Evolutionary conservation across 2,329 filamentous ascomycete genomes (phyloP).

Genomic region (Plectosphaerella cucumerina): DNA sequence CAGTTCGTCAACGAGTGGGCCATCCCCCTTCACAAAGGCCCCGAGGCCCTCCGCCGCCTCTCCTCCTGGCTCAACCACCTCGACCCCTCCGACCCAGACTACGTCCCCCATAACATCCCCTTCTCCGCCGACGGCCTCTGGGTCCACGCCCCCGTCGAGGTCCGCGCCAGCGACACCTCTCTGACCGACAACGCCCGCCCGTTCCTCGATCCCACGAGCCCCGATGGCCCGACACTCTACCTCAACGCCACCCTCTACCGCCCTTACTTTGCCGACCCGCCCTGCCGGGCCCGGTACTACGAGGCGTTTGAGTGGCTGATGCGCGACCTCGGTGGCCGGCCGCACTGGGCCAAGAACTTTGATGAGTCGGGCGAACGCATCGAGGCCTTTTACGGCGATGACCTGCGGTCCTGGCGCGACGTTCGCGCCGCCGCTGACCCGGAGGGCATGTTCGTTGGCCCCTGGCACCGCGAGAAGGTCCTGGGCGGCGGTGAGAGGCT

Average conservation of each 20-base stretch:
- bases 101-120: constrained; percentile 66
- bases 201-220: constrained; percentile 65
- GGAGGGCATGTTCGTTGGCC: constrained; percentile 82
- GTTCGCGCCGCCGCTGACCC: constrained; percentile 70
- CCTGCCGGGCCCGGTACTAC: constrained; percentile 74
- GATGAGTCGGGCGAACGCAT: constrained; percentile 57
- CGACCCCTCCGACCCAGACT: constrained; percentile 57
- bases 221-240: constrained; percentile 72
- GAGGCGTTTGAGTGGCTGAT: constrained; percentile 88
- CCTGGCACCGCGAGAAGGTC: constrained; percentile 78
- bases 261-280: constrained; percentile 73
- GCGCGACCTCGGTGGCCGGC: constrained; percentile 75
- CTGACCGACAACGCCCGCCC: constrained; percentile 30
- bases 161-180: constrained; percentile 74
- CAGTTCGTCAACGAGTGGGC: constrained; percentile 99
- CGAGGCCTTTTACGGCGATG: constrained; percentile 62
- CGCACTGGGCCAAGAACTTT: constrained; percentile 96
- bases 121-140: constrained; percentile 76
- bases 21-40: constrained; percentile 77
- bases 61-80: constrained; percentile 76
- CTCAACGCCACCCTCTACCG: constrained; percentile 88
- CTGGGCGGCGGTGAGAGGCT: constrained; percentile 32
- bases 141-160: constrained; percentile 87
- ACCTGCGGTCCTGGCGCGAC: constrained; percentile 61
- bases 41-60: constrained; percentile 78